Base-by-base conservation (phyloP, 164 flowering plant genomes). In the Cinnamomum chago region DNA sequence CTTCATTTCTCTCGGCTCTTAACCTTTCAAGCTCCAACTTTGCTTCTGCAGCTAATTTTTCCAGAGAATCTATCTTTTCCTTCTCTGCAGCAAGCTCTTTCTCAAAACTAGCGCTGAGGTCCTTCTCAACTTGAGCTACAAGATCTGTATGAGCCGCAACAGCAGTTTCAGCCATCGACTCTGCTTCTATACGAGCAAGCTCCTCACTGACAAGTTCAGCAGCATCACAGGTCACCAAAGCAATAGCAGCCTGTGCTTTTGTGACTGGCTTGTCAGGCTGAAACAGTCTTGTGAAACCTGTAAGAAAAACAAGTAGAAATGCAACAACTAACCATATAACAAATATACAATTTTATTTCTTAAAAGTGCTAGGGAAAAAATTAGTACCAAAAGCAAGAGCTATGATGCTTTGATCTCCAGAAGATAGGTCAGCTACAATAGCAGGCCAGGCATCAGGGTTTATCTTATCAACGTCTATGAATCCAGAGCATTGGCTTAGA, bases 241-340 rank as follows among this genome's bases (percentile, higher is more conserved):
- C 97, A 79, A 96, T 87, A 69, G 99, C 99, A 77, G 97, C 98
- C 82, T 94, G 99, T 75, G 94, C 97, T 77, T 89, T 94, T 50
- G 99, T 92, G 33, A 96, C 99, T 35, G 99, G 98, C 68, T 96
- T 94, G 70, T 86, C 87, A 58, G 99, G 98, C 86, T 96, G 99
- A 82, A 94, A 94, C 25, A 96, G 85, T 79, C 96, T 89, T 40
- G 98, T 96, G 79, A 86, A 91, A 73, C 99, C 99, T 96, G 77
- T 66, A 35, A 20, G 25, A 72, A 22, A 50, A 64, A 33, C 12
- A 9, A 60, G 51, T 11, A 18, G 51, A 14, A 18, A 13, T 13
- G 27, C 24, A 13, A 14, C 5, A 11, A 6, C 66, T 64, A 51
- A 58, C 14, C 67, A 22, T 24, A 23, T 64, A 24, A 64, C 25